A percentile compares a stretch with the other conserved stretches of the same genome.
Evolutionary conservation across 441 rosid genomes (phyloP).

Genomic region (Croton laevigatus): DNA sequence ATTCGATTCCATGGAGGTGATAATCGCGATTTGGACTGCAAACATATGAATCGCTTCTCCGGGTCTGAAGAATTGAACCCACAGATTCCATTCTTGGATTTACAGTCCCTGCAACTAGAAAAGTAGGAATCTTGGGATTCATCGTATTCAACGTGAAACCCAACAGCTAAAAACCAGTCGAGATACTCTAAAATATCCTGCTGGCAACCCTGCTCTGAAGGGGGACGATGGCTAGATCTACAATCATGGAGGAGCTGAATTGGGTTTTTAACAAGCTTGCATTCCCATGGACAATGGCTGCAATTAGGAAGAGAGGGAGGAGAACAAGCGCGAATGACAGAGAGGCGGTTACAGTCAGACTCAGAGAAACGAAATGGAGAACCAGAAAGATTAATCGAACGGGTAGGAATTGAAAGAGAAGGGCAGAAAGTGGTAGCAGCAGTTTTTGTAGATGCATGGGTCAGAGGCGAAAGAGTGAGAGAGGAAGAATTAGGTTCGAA

Average conservation of each 20-base stretch:
- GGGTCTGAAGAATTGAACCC: slow-evolving; percentile 74
- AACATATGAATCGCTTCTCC: slow-evolving; percentile 47
- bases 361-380: slow-evolving; percentile 73
- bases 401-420: slow-evolving; percentile 39
- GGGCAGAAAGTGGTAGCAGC: slow-evolving; percentile 22
- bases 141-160: slow-evolving; percentile 69
- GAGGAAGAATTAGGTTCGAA: slow-evolving; percentile 55
- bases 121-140: slow-evolving; percentile 64
- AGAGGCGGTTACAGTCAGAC: slow-evolving; percentile 70
- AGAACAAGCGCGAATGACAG: slow-evolving; percentile 59
- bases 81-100: slow-evolving; percentile 48
- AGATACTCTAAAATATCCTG: slow-evolving; percentile 53
- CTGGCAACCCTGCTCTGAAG: slow-evolving; percentile 64
- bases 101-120: slow-evolving; percentile 49
- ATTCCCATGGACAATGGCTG: slow-evolving; percentile 59
- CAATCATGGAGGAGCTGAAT: slow-evolving; percentile 56
- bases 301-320: slow-evolving; percentile 51
- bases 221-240: slow-evolving; percentile 35
- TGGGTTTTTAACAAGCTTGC: slow-evolving; percentile 57
- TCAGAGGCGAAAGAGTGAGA: slow-evolving; percentile 39
- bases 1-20: slow-evolving; percentile 40
- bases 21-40: slow-evolving; percentile 32
- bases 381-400: slow-evolving; percentile 52
- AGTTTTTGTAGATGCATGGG: background rate
- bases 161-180: slow-evolving; percentile 40